Base-by-base conservation (phyloP, 495 filamentous ascomycete genomes). In the Podospora bellae-mahoneyi region DNA sequence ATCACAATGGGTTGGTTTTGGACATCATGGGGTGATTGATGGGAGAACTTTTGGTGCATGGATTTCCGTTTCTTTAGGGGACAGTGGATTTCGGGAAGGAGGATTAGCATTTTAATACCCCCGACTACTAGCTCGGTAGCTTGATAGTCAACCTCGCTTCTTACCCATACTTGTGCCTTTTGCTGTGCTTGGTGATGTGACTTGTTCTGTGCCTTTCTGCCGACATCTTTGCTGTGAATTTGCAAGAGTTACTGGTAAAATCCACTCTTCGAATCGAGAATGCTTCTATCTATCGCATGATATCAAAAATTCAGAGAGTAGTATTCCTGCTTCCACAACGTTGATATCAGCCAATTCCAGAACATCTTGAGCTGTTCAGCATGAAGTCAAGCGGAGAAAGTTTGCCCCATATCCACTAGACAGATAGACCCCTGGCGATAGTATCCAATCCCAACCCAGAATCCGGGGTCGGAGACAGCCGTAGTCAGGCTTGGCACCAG, bases 141-240 rank as follows among this genome's bases (percentile, higher is more conserved):
- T 69, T 65, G 64, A 57, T 44, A 69, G 61, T 63, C 19, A 60
- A 66, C 60, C 61, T 68, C 61, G 5, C 20, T 68, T 68, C 28
- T 59, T 55, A 30, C 55, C 55, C 55, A 58, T 58, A 59, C 26
- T 6, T 32, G 34, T 34, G 7, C 30, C 18, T 26, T 26, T n/a
- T 10, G n/a, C 16, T 10, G 48, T 58, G 16, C 15, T 39, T 65
- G 5, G 5, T 39, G 16, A 16, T 26, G 28, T 23, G 32, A 53
- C 18, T 64, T 48, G 27, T 56, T 30, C 54, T 34, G 62, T 54
- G 15, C 20, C 39, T 56, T 2, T 23, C 23, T 23, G 23, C 23
- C 23, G 23, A 23, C 23, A 23, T 23, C 23, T 23, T 23, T 57
- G 54, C 20, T 23, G 18, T n/a, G 16, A 57, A 39, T 39, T 39